Evolutionary conservation across 192 early-diverging fungal species (phyloP).

Genomic region (Backusella tarrabulga): DNA sequence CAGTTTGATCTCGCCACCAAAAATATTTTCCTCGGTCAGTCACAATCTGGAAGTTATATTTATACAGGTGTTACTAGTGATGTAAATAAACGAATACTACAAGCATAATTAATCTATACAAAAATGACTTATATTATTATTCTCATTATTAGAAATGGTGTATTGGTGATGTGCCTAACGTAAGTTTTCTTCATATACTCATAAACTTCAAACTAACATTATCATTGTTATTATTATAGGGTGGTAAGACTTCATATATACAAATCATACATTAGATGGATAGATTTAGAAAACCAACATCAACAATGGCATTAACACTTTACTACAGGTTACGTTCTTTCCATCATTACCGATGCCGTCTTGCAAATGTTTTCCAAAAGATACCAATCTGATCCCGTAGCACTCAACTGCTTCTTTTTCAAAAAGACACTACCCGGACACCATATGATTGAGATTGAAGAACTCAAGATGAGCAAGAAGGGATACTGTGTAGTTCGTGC

Average conservation of each 20-base stretch:
- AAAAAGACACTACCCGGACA: slow-evolving; percentile 12
- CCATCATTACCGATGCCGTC: slow-evolving; percentile 14
- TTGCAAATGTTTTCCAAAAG: slow-evolving; percentile 16
- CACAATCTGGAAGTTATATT: not conserved
- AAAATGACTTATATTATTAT: not conserved
- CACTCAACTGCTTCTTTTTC: slow-evolving; percentile 33
- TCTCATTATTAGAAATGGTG: slow-evolving; percentile 9
- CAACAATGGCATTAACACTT: not conserved
- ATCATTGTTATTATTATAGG: not conserved
- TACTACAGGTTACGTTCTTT: slow-evolving; percentile 24
- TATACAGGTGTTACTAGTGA: slow-evolving; percentile 9
- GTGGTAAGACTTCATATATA: slow-evolving; percentile 2
- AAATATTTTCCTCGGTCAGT: slow-evolving; percentile 5
- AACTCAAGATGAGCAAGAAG: slow-evolving; percentile 23
- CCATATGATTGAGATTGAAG: slow-evolving; percentile 25
- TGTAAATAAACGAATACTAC: not conserved
- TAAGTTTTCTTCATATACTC: not conserved
- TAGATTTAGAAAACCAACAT: not conserved
- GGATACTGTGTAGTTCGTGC: slow-evolving; percentile 28
- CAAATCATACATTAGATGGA: not conserved
- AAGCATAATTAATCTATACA: not conserved
- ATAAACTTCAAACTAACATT: not conserved
- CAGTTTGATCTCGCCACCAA: slow-evolving; percentile 21
- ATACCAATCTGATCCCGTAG: slow-evolving; percentile 28
- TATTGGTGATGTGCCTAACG: slow-evolving; percentile 18